Evolutionary conservation across 352 stramenopile genomes (phyloP).

Genomic region (Pythium sp.): DNA sequence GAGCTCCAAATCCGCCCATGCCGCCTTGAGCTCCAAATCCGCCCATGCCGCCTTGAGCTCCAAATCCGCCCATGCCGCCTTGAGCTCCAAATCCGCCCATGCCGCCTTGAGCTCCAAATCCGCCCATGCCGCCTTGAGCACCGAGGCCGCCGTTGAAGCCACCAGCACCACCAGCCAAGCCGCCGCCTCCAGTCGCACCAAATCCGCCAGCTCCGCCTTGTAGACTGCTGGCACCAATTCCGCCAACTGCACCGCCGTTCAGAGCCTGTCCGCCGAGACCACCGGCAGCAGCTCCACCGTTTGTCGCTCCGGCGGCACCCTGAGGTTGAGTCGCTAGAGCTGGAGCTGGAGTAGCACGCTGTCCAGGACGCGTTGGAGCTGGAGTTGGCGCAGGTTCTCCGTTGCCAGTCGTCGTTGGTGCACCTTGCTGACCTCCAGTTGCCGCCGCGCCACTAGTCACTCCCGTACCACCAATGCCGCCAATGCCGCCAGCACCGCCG

Average conservation of each 20-base stretch:
- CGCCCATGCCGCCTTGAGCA: background rate
- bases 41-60: background rate
- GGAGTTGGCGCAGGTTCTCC: background rate
- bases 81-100: background rate
- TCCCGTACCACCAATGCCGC: background rate
- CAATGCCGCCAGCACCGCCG: background rate
- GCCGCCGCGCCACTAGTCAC: background rate
- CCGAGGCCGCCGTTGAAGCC: conserved; percentile 3
- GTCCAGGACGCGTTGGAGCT: conserved; percentile 7
- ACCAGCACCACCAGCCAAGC: background rate
- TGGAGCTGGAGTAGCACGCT: conserved; percentile 1
- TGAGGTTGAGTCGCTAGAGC: background rate
- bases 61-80: background rate
- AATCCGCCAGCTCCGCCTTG: conserved; percentile 1
- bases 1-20: background rate
- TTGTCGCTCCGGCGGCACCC: background rate
- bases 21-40: background rate
- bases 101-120: background rate
- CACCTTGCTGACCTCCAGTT: background rate
- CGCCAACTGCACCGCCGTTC: background rate
- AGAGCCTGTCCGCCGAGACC: background rate
- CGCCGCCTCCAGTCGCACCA: background rate
- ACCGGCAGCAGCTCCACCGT: background rate
- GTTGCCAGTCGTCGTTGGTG: background rate
- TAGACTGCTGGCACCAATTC: background rate